These are phyloP conservation scores for Silene vulgaris DNA, from an alignment of 179 eudicot genomes.

Conservation along the genomic window DNA sequence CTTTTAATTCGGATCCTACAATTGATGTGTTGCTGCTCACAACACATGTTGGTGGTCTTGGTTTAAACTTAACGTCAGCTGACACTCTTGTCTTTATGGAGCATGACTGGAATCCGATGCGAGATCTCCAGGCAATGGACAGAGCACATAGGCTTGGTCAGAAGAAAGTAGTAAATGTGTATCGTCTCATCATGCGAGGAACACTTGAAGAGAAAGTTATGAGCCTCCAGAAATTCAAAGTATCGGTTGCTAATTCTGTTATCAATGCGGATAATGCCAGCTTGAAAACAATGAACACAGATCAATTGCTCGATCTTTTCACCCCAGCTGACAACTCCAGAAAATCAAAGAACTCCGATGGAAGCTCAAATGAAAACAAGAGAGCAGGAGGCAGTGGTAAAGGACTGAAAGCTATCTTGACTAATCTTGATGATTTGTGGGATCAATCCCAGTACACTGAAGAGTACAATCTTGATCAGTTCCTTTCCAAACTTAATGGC, in stretches of 20 bases:
- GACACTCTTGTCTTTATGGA: constrained; percentile 98
- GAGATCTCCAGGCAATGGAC: constrained; percentile 99
- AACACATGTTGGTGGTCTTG: constrained; percentile 98
- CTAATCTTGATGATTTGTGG: constrained; percentile 93
- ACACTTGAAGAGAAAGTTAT: constrained; percentile 98
- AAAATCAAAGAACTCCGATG: constrained; percentile 48
- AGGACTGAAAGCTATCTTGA: constrained; percentile 87
- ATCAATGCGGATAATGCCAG: constrained; percentile 96
- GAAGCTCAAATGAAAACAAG: constrained; percentile 41
- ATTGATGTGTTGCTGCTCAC: constrained; percentile 91
- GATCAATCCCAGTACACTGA: constrained; percentile 97
- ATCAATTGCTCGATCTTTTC: constrained; percentile 93
- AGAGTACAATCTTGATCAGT: constrained; percentile 81
- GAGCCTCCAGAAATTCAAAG: constrained; percentile 97
- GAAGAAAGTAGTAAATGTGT: constrained; percentile 89
- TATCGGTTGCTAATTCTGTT: constrained; percentile 90
- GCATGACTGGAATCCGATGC: constrained; percentile 99
- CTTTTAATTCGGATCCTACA: constrained; percentile 98
- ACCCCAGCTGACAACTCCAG: constrained; percentile 68
- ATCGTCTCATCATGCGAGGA: constrained; percentile 98
- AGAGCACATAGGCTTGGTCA: constrained; percentile 99
- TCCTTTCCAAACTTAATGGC: constrained; percentile 78
- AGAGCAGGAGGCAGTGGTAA: constrained; percentile 58
- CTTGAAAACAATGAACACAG: constrained; percentile 97
- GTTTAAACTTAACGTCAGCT: constrained; percentile 92